phyloP scores from a whole-genome alignment of 371 early-diverging fungal genomes.

The Nematocida ironsii region DNA sequence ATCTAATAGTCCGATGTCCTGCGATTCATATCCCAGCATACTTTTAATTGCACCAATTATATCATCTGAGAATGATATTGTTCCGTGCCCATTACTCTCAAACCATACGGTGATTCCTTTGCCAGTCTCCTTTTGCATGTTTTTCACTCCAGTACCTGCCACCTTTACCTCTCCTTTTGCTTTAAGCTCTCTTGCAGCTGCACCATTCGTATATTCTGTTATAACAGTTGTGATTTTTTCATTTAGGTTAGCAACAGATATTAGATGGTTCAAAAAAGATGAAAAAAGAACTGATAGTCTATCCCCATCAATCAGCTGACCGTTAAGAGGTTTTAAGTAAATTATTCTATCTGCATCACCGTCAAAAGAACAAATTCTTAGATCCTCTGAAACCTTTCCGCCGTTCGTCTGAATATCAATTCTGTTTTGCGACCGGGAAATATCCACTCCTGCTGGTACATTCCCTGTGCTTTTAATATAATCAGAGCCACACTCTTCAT shows the following conservation, averaged over 20 bases:
- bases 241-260: conserved; percentile 21
- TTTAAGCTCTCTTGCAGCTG: conserved; percentile 54
- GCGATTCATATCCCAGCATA: conserved; percentile 1
- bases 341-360: conserved; percentile 98
- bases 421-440: conserved; percentile 6
- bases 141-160: conserved; percentile 95
- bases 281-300: conserved; percentile 59
- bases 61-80: conserved; percentile 77
- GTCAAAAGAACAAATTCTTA: conserved; percentile 75
- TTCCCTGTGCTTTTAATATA: conserved; percentile 84
- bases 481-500: conserved; percentile 82
- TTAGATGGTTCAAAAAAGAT: conserved; percentile 52
- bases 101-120: conserved; percentile 97
- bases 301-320: conserved; percentile 66
- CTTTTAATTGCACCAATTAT: neutral
- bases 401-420: conserved; percentile 38
- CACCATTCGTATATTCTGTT: conserved; percentile 66
- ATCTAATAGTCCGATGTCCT: conserved; percentile 1
- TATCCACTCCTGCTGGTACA: conserved; percentile 71
- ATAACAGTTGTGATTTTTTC: conserved; percentile 61
- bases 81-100: conserved; percentile 99
- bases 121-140: conserved; percentile 89
- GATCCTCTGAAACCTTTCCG: conserved; percentile 68
- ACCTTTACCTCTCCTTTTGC: conserved; percentile 53
- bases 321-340: conserved; percentile 75